Conservation (phyloP, 2,329 filamentous ascomycete species). For the Cytospora schulzeri region DNA sequence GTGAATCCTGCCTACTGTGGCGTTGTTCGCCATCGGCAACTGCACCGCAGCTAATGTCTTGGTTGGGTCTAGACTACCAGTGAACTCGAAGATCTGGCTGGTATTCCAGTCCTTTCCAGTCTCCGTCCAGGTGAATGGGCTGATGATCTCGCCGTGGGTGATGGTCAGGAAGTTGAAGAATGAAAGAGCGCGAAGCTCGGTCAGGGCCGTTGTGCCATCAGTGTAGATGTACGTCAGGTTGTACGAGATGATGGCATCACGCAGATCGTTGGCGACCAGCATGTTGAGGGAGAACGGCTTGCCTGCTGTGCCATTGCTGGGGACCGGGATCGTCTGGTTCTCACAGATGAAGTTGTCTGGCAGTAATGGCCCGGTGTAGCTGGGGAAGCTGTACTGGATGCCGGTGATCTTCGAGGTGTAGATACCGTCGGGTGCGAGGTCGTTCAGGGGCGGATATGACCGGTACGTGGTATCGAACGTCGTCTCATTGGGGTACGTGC, state of each 20-base stretch:
- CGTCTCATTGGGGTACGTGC: constrained; percentile 46
- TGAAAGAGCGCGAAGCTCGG: constrained; percentile 47
- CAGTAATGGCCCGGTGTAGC: constrained; percentile 40
- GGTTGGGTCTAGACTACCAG: constrained; percentile 39
- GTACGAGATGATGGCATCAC: constrained; percentile 41
- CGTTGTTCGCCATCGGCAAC: constrained; percentile 42
- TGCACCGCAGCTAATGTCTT: constrained; percentile 44
- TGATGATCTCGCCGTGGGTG: constrained; percentile 48
- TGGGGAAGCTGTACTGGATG: constrained; percentile 44
- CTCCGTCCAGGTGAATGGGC: constrained; percentile 44
- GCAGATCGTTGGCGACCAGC: constrained; percentile 45
- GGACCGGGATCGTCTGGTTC: constrained; percentile 42
- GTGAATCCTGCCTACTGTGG: constrained; percentile 43
- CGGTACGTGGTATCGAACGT: constrained; percentile 45
- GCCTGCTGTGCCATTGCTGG: constrained; percentile 1
- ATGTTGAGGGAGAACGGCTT: constrained; percentile 41
- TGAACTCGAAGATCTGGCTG: constrained; percentile 49
- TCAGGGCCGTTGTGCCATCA: constrained; percentile 42
- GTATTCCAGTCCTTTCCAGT: constrained; percentile 46
- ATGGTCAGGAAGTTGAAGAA: constrained; percentile 49
- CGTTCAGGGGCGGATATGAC: constrained; percentile 43
- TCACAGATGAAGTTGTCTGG: constrained; percentile 48
- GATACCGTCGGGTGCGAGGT: constrained; percentile 30
- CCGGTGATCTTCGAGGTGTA: constrained; percentile 46
- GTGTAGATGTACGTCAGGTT: constrained; percentile 46